phyloP scores from a whole-genome alignment of 2,329 filamentous ascomycete species.

The Bisporella sp. region DNA sequence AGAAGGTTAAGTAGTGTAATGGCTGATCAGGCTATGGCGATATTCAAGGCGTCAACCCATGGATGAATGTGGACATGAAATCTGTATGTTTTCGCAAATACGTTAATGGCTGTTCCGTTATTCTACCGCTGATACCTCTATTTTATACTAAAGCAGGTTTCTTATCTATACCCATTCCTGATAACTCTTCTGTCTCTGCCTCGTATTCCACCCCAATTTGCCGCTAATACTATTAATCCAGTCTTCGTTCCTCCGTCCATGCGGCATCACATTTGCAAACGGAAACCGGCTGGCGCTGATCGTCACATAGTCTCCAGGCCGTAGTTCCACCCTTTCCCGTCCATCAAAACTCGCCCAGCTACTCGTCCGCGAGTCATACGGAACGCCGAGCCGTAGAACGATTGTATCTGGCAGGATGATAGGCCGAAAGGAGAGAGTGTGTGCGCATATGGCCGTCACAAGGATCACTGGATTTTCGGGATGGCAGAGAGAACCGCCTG shows the following conservation, averaged over 20 bases:
- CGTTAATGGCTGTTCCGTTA: no score
- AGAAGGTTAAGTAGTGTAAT: no score
- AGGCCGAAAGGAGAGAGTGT: constrained; percentile 92
- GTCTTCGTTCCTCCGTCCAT: constrained; percentile 64
- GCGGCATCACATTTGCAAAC: constrained; percentile 68
- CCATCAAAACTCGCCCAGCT: constrained; percentile 99
- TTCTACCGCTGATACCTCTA: no score
- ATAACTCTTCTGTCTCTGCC: constrained; percentile 66
- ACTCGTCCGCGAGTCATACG: constrained; percentile 80
- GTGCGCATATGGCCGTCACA: constrained; percentile 87
- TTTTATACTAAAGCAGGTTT: no score
- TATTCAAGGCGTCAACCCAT: no score
- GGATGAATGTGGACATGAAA: no score
- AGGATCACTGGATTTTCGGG: constrained; percentile 96
- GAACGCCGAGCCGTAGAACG: constrained; percentile 86
- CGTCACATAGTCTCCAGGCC: constrained; percentile 76
- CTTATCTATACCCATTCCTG: constrained; percentile 27
- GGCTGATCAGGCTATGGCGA: no score
- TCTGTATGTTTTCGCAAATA: no score
- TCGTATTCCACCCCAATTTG: constrained; percentile 75
- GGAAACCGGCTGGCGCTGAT: constrained; percentile 75
- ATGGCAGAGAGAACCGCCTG: constrained; percentile 90
- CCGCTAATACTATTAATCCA: constrained; percentile 77
- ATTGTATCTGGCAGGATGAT: constrained; percentile 96
- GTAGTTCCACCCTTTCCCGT: constrained; percentile 74